Conservation (phyloP, 2,329 filamentous ascomycete species). For the Curvularia verruculosa region DNA sequence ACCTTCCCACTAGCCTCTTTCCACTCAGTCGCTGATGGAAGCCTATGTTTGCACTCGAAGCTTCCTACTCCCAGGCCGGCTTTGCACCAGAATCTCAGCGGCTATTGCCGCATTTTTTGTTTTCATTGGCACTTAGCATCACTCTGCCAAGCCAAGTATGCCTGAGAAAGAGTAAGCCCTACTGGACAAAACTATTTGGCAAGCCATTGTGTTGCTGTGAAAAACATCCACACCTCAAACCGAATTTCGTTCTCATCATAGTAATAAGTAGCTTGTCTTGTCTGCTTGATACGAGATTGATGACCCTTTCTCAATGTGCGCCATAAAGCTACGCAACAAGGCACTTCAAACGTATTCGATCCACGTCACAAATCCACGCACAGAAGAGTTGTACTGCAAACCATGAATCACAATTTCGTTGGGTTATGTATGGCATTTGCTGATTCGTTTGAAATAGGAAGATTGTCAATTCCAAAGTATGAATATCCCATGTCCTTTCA, state of each 20-base stretch:
- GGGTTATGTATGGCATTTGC: not conserved
- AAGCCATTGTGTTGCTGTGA: not conserved
- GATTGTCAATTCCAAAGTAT: not conserved
- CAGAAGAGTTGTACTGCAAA: not conserved
- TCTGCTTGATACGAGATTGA: too few relatives aligned
- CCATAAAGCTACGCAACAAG: too few relatives aligned
- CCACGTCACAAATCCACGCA: not conserved
- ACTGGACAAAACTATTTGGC: not conserved
- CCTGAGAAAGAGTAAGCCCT: not conserved
- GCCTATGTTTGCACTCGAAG: not conserved
- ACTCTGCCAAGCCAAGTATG: not conserved
- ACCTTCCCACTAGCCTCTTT: not conserved
- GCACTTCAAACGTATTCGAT: not conserved
- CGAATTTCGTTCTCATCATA: not conserved
- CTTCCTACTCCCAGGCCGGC: not conserved
- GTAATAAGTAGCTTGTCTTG: not conserved
- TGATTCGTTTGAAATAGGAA: not conserved
- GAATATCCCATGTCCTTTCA: slow-evolving; percentile 1
- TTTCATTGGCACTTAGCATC: not conserved
- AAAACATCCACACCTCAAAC: not conserved
- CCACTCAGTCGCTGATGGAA: not conserved
- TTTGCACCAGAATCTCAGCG: not conserved
- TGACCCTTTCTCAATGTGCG: not conserved
- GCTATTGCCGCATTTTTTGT: not conserved
- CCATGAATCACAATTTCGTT: not conserved